phyloP scores from a whole-genome alignment of 352 stramenopile species.

The Phytopythium cucurbitacearum region DNA sequence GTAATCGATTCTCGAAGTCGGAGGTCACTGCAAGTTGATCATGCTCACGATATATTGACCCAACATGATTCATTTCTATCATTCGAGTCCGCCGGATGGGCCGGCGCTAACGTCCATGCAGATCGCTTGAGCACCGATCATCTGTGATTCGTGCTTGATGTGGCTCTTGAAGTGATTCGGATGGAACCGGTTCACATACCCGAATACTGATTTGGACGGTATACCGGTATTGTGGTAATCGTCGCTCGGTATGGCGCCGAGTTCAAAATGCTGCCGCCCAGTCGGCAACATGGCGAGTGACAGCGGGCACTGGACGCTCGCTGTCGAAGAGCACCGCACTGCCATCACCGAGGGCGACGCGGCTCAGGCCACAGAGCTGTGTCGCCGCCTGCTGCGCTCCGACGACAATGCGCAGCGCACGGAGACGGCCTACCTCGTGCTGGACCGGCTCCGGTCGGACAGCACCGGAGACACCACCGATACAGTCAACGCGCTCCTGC shows the following conservation, averaged over 20 bases:
- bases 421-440: slow-evolving; percentile 48
- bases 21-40: neutral
- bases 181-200: too few species aligned
- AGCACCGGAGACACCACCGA: slow-evolving; percentile 34
- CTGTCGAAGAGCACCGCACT: slow-evolving; percentile 35
- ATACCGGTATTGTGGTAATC: too few species aligned
- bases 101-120: too few species aligned
- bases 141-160: too few species aligned
- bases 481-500: slow-evolving; percentile 67
- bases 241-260: too few species aligned
- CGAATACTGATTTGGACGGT: too few species aligned
- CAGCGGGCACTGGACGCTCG: neutral
- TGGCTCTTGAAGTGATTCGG: too few species aligned
- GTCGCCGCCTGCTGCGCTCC: slow-evolving; percentile 48
- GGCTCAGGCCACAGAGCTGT: slow-evolving; percentile 38
- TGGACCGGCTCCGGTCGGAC: slow-evolving; percentile 63
- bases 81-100: too few species aligned
- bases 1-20: neutral
- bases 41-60: too few species aligned
- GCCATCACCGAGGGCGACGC: slow-evolving; percentile 43
- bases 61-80: too few species aligned
- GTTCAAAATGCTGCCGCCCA: neutral
- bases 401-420: slow-evolving; percentile 32
- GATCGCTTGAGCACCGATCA: too few species aligned
- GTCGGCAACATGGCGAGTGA: neutral